Evolutionary conservation across 1,284 basidiomycete genomes (phyloP).

Genomic region (Xerocomus cyaneibrunnescens): DNA sequence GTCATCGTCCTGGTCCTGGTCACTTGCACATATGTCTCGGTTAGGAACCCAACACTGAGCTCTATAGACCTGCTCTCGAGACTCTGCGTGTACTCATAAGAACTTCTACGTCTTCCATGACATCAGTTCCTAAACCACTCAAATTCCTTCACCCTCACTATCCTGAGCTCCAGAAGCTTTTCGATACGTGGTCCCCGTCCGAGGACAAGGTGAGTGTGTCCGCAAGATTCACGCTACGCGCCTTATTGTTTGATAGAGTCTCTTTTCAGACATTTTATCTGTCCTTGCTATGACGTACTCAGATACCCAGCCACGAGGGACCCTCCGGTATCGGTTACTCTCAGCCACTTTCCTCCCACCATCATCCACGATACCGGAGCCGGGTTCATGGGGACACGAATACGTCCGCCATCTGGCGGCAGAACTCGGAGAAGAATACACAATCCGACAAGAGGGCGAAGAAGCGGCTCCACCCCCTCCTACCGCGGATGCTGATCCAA

Average conservation of each 20-base stretch:
- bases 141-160: constrained; percentile 98
- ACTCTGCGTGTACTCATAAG: constrained; percentile 92
- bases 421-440: constrained; percentile 95
- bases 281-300: constrained; percentile 99
- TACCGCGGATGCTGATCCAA: constrained; percentile 34
- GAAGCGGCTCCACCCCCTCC: constrained; percentile 30
- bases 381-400: constrained; percentile 98
- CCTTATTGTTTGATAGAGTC: constrained; percentile 52
- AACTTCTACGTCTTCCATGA: constrained; percentile 99
- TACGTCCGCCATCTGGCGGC: constrained; percentile 97
- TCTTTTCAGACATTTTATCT: constrained; percentile 98
- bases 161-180: constrained; percentile 80
- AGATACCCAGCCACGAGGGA: constrained; percentile 92
- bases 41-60: constrained; percentile 83
- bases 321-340: constrained; percentile 87
- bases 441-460: constrained; percentile 53
- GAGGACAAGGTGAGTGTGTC: constrained; percentile 68
- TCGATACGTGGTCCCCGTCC: constrained; percentile 77
- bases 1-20: neutral
- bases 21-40: constrained; percentile 15
- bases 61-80: constrained; percentile 93
- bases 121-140: constrained; percentile 98
- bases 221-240: neutral
- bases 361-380: constrained; percentile 73
- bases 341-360: constrained; percentile 70